Conservation (phyloP, 805 yeast species). For the Zygoascus bituminiphila region DNA sequence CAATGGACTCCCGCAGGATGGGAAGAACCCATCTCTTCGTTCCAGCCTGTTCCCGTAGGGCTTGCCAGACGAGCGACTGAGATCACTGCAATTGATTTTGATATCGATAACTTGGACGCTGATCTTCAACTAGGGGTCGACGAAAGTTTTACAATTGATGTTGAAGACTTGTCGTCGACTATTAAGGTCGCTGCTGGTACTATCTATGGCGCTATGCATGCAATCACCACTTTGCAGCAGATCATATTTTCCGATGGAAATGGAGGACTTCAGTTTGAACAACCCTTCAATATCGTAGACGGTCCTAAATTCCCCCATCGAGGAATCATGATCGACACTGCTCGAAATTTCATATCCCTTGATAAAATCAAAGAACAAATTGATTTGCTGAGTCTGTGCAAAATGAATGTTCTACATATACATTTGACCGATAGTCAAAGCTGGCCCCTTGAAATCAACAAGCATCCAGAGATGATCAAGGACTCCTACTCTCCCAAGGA, state of each 20-base stretch:
- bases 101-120: slow-evolving; percentile 21
- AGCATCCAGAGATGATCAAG: slow-evolving; percentile 32
- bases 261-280: slow-evolving; percentile 27
- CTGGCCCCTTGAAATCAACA: slow-evolving; percentile 33
- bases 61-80: not conserved
- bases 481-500: slow-evolving; percentile 34
- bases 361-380: slow-evolving; percentile 29
- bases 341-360: slow-evolving; percentile 30
- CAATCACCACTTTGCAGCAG: slow-evolving; percentile 35
- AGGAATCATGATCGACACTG: slow-evolving; percentile 35
- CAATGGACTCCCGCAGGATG: slow-evolving; percentile 30
- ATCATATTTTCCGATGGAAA: slow-evolving; percentile 16
- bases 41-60: slow-evolving; percentile 17
- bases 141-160: slow-evolving; percentile 26
- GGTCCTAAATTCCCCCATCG: slow-evolving; percentile 33
- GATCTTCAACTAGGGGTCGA: slow-evolving; percentile 32
- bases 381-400: slow-evolving; percentile 33
- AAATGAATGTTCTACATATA: slow-evolving; percentile 37
- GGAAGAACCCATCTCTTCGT: slow-evolving; percentile 25
- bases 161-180: slow-evolving; percentile 6
- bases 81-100: slow-evolving; percentile 6
- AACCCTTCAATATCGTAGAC: slow-evolving; percentile 30
- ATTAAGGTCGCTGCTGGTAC: slow-evolving; percentile 27
- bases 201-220: slow-evolving; percentile 37
- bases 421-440: slow-evolving; percentile 35